These are phyloP conservation scores for Dispira parvispora DNA, from an alignment of 192 early-diverging fungal genomes.

Conservation along the genomic window DNA sequence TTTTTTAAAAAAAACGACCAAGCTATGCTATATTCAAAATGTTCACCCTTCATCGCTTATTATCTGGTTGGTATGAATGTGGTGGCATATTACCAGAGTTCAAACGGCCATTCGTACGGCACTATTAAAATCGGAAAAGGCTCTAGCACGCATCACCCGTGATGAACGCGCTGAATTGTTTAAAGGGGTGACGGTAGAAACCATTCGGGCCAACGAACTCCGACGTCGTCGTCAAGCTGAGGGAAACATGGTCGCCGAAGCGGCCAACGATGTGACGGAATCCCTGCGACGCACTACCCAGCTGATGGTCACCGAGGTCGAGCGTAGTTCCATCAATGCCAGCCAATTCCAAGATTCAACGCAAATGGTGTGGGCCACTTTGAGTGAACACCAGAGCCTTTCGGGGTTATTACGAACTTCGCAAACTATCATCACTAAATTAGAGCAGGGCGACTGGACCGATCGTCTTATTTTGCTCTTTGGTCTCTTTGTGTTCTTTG, in stretches of 20 bases:
- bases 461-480: constrained; percentile 41
- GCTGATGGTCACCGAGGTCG: constrained; percentile 48
- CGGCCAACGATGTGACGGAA: constrained; percentile 38
- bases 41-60: too few species aligned
- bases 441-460: constrained; percentile 49
- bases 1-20: constrained; percentile 31
- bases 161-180: constrained; percentile 15
- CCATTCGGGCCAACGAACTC: constrained; percentile 8
- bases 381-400: constrained; percentile 37
- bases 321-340: constrained; percentile 24
- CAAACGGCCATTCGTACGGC: constrained; percentile 15
- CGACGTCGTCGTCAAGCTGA: constrained; percentile 14
- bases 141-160: constrained; percentile 8
- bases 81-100: constrained; percentile 22
- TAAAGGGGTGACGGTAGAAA: constrained; percentile 4
- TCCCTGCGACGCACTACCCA: constrained; percentile 35
- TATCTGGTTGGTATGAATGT: constrained; percentile 16
- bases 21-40: constrained; percentile 17
- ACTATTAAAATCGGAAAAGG: constrained; percentile 7
- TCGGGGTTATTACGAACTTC: constrained; percentile 31
- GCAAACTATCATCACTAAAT: constrained; percentile 39
- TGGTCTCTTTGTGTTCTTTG: constrained; percentile 38
- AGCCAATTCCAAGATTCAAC: constrained; percentile 36
- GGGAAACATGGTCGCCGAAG: constrained; percentile 27
- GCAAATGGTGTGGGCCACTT: constrained; percentile 27